Base-by-base conservation (phyloP, 495 filamentous ascomycete genomes). In the Daldinia caldariorum region DNA sequence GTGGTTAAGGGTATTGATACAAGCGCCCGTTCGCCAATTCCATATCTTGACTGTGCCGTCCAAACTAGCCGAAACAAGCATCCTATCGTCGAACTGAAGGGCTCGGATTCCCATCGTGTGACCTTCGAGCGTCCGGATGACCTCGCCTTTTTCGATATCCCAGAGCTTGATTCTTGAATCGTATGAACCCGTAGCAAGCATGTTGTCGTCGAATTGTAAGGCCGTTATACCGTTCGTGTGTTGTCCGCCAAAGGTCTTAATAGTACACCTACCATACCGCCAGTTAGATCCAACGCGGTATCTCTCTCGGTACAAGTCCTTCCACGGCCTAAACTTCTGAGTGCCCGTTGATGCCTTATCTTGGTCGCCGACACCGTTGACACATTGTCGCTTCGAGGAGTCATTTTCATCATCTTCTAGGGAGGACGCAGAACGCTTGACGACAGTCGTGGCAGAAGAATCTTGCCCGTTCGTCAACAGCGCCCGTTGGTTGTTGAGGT, bases 181-280 rank as follows among this genome's bases (percentile, higher is more conserved):
- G 75, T 98, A 98, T 2, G 95, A 98, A 4, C 95, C 95, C 12
- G 94, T 96, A 13, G 91, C 94, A 20, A 99, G 84, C 59, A 97
- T 93, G 59, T 92, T 90, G 70, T 97, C 94, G 67, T 97, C 92
- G 70, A 99, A 96, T 77, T 99, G 95, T 20, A 99, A 82, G 75
- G 94, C 97, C 82, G 96, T 98, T 22, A 99, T 90, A 14, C 95
- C 96, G 74, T 99, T 97, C 13, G 88, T 89, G 75, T 99, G 95
- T 20, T 73, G 51, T 0, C 95, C 96, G 61, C 88, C 88, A 76
- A 99, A 93, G 14, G 89, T 83, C 72, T 89, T 91, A 65, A 89
- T 89, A 0, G 89, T 89, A 81, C 89, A 98, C 29, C 94, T 88
- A 10, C 96, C 93, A 70, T 97, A 91, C 66, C 97, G 95, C 95